Evolutionary conservation across 1,284 basidiomycete genomes (phyloP).

Genomic region (Trametes pubescens): DNA sequence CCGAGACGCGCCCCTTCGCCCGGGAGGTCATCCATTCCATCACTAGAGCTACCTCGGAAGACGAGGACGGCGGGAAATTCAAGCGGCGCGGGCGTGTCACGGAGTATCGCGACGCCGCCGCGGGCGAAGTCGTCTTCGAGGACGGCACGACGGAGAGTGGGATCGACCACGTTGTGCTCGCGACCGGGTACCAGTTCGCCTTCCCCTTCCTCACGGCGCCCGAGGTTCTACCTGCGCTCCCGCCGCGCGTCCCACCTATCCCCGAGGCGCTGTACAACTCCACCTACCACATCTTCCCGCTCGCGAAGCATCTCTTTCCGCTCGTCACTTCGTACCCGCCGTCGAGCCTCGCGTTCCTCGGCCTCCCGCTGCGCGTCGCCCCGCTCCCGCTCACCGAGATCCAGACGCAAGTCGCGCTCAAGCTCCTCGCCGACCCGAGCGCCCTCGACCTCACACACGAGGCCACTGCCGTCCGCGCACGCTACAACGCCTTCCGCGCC

Average conservation of each 20-base stretch:
- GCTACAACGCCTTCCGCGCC: conserved; percentile 52
- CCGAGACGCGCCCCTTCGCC: conserved; percentile 58
- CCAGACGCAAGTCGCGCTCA: conserved; percentile 67
- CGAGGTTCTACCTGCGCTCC: conserved; percentile 44
- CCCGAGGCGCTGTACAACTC: conserved; percentile 67
- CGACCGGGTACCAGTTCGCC: conserved; percentile 74
- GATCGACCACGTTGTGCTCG: conserved; percentile 72
- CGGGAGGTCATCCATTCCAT: conserved; percentile 64
- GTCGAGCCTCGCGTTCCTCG: conserved; percentile 68
- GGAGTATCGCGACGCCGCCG: conserved; percentile 48
- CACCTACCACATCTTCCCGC: conserved; percentile 68
- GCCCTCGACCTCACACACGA: conserved; percentile 58
- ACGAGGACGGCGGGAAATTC: conserved; percentile 47
- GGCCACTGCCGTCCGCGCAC: conserved; percentile 53
- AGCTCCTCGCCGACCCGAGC: conserved; percentile 58
- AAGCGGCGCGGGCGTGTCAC: conserved; percentile 55
- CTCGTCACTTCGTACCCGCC: conserved; percentile 57
- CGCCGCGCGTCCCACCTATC: conserved; percentile 53
- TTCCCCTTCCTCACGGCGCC: conserved; percentile 65
- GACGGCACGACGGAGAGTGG: conserved; percentile 62
- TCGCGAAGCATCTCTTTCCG: conserved; percentile 64
- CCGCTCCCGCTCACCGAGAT: conserved; percentile 75
- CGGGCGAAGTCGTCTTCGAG: conserved; percentile 64
- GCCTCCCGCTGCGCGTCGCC: conserved; percentile 60
- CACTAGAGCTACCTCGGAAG: conserved; percentile 44